Conservation (phyloP, 208 protist species). For the Leishmania guyanensis region DNA sequence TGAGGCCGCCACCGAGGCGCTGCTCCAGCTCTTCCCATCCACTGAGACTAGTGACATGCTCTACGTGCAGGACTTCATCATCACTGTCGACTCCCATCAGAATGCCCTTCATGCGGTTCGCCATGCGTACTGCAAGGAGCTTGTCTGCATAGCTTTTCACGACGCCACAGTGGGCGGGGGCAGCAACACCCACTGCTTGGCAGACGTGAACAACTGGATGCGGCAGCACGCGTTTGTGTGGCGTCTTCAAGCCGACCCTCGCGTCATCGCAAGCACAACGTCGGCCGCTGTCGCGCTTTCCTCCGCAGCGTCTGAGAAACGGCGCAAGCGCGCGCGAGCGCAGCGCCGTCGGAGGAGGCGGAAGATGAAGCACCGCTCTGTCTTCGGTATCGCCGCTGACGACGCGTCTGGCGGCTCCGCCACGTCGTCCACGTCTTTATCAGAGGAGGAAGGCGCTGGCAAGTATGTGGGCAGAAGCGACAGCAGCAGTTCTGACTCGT, state of each 20-base stretch:
- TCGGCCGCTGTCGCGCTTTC: not conserved
- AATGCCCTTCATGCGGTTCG: slow-evolving; percentile 75
- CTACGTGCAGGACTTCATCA: slow-evolving; percentile 85
- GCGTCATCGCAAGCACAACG: not conserved
- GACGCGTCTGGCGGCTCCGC: not conserved
- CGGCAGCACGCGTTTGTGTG: slow-evolving; percentile 31
- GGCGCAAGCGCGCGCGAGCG: slow-evolving; percentile 18
- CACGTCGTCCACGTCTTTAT: not conserved
- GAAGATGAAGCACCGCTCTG: slow-evolving; percentile 16
- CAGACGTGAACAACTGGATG: slow-evolving; percentile 62
- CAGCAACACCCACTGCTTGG: slow-evolving; percentile 56
- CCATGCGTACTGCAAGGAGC: slow-evolving; percentile 80
- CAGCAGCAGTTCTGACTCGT: slow-evolving; percentile 19
- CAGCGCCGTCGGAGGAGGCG: slow-evolving; percentile 1
- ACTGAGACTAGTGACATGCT: slow-evolving; percentile 23
- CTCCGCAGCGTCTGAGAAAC: slow-evolving; percentile 7
- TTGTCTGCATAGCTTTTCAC: slow-evolving; percentile 80
- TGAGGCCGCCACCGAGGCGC: slow-evolving; percentile 20
- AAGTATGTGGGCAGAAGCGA: not conserved
- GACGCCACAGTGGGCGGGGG: slow-evolving; percentile 18
- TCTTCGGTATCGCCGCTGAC: slow-evolving; percentile 5
- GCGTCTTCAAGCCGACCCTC: slow-evolving; percentile 17
- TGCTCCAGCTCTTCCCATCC: slow-evolving; percentile 28
- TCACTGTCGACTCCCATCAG: slow-evolving; percentile 69
- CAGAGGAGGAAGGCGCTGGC: not conserved